Evolutionary conservation across 2,329 filamentous ascomycete genomes (phyloP), one percentile per base, ranked within the genome.

Genomic region (Truncatella angustata): DNA sequence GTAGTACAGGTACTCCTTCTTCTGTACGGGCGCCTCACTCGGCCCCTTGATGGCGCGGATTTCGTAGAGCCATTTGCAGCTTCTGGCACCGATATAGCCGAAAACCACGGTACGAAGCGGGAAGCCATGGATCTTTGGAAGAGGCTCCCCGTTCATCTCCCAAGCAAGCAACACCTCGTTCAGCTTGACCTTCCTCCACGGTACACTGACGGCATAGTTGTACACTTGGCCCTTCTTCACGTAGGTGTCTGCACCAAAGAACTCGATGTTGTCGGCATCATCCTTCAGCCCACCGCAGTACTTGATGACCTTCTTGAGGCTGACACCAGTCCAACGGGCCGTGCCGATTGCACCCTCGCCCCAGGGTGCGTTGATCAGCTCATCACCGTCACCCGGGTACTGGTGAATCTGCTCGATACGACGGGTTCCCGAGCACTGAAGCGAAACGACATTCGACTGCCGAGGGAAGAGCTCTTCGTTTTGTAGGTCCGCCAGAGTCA

Each of bases 231-330:
- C 75, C 46, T 84, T 80, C 65, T 90, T 90, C 73, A 90, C 86
- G 61, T 90, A 90, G 0, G 85, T 87, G 52, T 90, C 87, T 1
- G 83, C 85, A 0, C 87, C 87, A 52, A 81, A 84, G 45, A 90
- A 78, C 58, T 90, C 86, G 11, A 90, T 66, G 56, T 90, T 84
- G 53, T 82, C 79, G 0, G 74, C 83, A 2, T 73, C 70, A 10
- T 71, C 70, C 1, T 64, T 56, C 2, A 88, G 67, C 0, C 86
- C 86, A 2, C 86, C 87, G 54, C 86, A 90, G 53, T 82, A 70
- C 57, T 89, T 88, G 66, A 90, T 84, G 2, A 90, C 73, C 58
- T 85, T 87, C 62, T 88, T 88, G 12, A 89, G 71, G 24, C 77
- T 82, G 6, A 88, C 77, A 2, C 86, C 86, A 0, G 76, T 79